Conservation (phyloP, 192 early-diverging fungal species). For the Backusella luteola region DNA sequence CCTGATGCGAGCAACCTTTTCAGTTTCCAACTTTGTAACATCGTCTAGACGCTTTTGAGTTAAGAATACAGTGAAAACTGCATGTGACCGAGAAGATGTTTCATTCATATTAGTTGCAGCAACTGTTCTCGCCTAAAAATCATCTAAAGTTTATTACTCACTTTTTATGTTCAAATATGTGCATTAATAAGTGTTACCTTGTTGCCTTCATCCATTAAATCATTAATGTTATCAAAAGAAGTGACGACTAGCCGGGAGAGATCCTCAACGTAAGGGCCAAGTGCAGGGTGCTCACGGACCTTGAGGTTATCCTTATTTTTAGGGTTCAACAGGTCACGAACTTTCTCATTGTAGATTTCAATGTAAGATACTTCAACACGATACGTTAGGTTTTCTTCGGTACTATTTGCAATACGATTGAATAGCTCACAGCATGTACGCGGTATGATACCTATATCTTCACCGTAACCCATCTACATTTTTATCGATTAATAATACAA, state of each 20-base stretch:
- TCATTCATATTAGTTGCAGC: slow-evolving; percentile 96
- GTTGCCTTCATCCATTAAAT: slow-evolving; percentile 78
- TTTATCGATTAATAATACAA: neutral
- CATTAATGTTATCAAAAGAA: slow-evolving; percentile 63
- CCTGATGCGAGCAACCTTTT: slow-evolving; percentile 74
- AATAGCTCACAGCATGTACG: slow-evolving; percentile 80
- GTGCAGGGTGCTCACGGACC: slow-evolving; percentile 77
- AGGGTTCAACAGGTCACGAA: slow-evolving; percentile 79
- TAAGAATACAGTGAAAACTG: slow-evolving; percentile 76
- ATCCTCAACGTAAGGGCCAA: slow-evolving; percentile 92
- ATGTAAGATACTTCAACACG: slow-evolving; percentile 87
- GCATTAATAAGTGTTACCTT: slow-evolving; percentile 46
- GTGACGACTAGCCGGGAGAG: slow-evolving; percentile 80
- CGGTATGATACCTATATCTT: slow-evolving; percentile 86
- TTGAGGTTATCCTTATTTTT: slow-evolving; percentile 68
- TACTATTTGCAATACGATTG: slow-evolving; percentile 51
- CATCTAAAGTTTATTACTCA: neutral
- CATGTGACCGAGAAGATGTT: slow-evolving; percentile 85
- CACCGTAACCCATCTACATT: slow-evolving; percentile 63
- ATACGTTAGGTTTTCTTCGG: slow-evolving; percentile 46
- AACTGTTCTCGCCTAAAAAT: slow-evolving; percentile 74
- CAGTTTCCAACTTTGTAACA: slow-evolving; percentile 57
- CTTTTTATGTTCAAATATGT: neutral
- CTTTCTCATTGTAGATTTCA: slow-evolving; percentile 89
- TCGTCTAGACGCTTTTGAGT: slow-evolving; percentile 60